Evolutionary conservation across 768 basidiomycete genomes (phyloP).

Genomic region (Brasilioporus rufonigricans): DNA sequence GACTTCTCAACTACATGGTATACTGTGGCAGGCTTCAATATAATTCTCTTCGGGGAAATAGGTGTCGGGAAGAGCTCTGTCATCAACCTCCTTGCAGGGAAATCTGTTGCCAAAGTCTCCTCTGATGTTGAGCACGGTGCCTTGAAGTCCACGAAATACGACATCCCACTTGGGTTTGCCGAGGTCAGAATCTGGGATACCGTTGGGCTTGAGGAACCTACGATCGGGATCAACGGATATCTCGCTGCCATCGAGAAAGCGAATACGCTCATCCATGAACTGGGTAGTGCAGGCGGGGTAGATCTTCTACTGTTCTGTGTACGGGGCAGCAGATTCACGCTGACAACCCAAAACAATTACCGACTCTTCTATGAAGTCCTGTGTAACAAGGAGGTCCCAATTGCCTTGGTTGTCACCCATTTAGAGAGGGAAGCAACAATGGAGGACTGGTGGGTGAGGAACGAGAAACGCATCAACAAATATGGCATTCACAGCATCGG

Average conservation of each 20-base stretch:
- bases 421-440: conserved; percentile 36
- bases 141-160: conserved; percentile 28
- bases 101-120: conserved; percentile 29
- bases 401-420: conserved; percentile 39
- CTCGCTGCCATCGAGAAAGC: conserved; percentile 31
- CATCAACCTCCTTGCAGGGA: conserved; percentile 39
- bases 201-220: conserved; percentile 31
- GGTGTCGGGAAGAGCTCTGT: conserved; percentile 44
- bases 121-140: conserved; percentile 35
- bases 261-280: conserved; percentile 22
- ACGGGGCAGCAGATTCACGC: conserved; percentile 32
- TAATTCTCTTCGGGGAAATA: conserved; percentile 32
- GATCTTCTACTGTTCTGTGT: conserved; percentile 40
- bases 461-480: conserved; percentile 20
- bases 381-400: conserved; percentile 38
- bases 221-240: conserved; percentile 28
- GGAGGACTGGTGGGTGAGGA: conserved; percentile 37
- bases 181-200: conserved; percentile 30
- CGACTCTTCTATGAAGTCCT: conserved; percentile 39
- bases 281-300: conserved; percentile 27
- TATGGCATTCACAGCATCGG: conserved; percentile 31
- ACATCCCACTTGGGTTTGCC: conserved; percentile 4
- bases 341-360: conserved; percentile 36
- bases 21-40: conserved; percentile 17
- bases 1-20: neutral